Evolutionary conservation across 371 early-diverging fungal genomes (phyloP).

Genomic region (Actinomortierella ambigua): DNA sequence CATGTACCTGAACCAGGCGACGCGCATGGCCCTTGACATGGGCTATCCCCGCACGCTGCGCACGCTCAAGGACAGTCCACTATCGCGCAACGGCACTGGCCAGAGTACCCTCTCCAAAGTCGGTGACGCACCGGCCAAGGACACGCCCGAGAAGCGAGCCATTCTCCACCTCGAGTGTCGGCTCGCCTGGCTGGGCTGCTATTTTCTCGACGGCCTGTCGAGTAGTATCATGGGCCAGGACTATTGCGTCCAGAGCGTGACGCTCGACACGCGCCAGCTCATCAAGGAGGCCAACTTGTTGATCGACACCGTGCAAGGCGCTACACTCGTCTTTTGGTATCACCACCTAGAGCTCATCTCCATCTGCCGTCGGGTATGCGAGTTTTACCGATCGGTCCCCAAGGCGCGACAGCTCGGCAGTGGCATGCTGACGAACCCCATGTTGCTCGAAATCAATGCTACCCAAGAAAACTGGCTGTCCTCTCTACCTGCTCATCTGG

Average conservation of each 20-base stretch:
- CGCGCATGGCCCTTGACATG: constrained; percentile 42
- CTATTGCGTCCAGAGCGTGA: constrained; percentile 20
- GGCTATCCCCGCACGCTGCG: constrained; percentile 20
- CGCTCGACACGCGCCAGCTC: constrained; percentile 27
- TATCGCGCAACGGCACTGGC: constrained; percentile 2
- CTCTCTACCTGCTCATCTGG: constrained; percentile 38
- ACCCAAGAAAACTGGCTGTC: constrained; percentile 25
- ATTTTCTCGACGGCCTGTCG: constrained; percentile 38
- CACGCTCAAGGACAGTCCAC: constrained; percentile 20
- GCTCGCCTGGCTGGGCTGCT: constrained; percentile 44
- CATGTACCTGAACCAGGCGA: constrained; percentile 39
- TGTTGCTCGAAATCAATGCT: constrained; percentile 24
- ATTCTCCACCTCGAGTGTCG: constrained; percentile 29
- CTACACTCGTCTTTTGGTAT: constrained; percentile 43
- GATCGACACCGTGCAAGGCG: constrained; percentile 43
- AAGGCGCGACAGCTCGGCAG: constrained; percentile 16
- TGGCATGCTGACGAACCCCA: constrained; percentile 14
- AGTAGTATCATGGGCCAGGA: constrained; percentile 44
- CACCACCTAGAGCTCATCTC: constrained; percentile 39
- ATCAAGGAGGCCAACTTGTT: constrained; percentile 39
- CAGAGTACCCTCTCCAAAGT: too few relatives aligned
- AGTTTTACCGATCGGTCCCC: constrained; percentile 27
- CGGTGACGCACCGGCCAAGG: too few relatives aligned
- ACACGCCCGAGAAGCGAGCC: constrained; percentile 16
- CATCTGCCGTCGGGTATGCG: constrained; percentile 37